phyloP scores from a whole-genome alignment of 306 rosid species.

The Leucaena leucocephala region DNA sequence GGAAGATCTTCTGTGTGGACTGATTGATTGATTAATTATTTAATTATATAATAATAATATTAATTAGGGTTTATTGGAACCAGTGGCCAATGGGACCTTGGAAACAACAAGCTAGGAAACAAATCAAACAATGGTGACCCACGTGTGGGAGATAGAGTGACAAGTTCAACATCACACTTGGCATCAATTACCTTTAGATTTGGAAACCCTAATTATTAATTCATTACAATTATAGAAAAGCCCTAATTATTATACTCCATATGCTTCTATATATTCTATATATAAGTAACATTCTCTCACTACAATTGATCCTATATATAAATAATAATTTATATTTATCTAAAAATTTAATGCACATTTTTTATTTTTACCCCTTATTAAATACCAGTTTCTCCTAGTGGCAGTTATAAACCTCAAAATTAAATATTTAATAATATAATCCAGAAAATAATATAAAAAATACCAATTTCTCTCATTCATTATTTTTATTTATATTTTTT shows the following conservation, averaged over 20 bases:
- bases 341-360: no score
- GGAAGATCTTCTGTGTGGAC: conserved; percentile 46
- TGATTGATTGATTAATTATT: background rate
- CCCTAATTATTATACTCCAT: background rate
- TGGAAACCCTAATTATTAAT: background rate
- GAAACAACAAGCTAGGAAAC: conserved; percentile 50
- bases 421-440: no score
- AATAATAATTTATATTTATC: no score
- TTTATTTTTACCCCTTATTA: no score
- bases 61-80: conserved; percentile 39
- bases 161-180: conserved; percentile 37
- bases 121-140: conserved; percentile 46
- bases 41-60: background rate
- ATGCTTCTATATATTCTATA: no score
- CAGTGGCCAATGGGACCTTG: conserved; percentile 55
- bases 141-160: conserved; percentile 49
- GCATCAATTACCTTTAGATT: conserved; percentile 37
- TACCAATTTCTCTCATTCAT: no score
- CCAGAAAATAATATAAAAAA: no score
- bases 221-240: background rate
- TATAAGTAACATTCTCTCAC: no score
- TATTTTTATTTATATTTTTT: no score
- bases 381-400: no score
- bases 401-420: no score
- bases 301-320: no score